Percentiles rank a stretch among this genome's conserved stretches.
Evolutionary conservation across 441 rosid species (phyloP).

Genomic region (Pelargonium citronellum): DNA sequence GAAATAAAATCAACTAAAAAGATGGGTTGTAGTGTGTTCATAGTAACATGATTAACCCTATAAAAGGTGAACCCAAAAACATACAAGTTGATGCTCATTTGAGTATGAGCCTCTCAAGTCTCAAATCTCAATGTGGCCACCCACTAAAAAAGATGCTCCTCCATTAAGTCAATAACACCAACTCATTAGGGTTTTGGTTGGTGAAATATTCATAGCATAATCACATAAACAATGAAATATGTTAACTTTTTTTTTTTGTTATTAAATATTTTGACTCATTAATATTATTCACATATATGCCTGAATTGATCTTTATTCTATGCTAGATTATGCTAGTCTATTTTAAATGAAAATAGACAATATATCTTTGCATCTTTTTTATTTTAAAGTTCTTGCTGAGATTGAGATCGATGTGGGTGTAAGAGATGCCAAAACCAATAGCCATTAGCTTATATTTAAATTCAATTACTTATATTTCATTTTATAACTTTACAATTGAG

Average conservation of each 20-base stretch:
- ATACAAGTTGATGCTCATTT: conserved; percentile 1
- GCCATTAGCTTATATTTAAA: too few species aligned
- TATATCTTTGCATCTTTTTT: neutral
- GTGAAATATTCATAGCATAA: conserved; percentile 2
- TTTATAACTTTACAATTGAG: too few species aligned
- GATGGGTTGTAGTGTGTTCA: neutral
- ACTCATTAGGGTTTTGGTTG: neutral
- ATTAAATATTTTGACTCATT: neutral
- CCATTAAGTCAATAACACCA: conserved; percentile 1
- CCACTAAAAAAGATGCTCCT: neutral
- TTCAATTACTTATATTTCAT: too few species aligned
- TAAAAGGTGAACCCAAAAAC: neutral
- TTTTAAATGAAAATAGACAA: neutral
- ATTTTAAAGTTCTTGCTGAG: too few species aligned
- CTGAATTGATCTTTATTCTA: neutral
- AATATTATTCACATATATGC: neutral
- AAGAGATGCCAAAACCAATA: too few species aligned
- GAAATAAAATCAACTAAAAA: neutral
- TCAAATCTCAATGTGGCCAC: neutral
- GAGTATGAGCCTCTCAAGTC: conserved; percentile 4
- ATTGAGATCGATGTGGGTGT: too few species aligned
- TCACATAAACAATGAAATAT: neutral
- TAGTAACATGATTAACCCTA: neutral
- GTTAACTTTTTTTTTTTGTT: neutral
- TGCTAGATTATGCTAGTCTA: neutral